Base-by-base conservation (phyloP, 768 basidiomycete species). In the Agrocybe pediades region DNA sequence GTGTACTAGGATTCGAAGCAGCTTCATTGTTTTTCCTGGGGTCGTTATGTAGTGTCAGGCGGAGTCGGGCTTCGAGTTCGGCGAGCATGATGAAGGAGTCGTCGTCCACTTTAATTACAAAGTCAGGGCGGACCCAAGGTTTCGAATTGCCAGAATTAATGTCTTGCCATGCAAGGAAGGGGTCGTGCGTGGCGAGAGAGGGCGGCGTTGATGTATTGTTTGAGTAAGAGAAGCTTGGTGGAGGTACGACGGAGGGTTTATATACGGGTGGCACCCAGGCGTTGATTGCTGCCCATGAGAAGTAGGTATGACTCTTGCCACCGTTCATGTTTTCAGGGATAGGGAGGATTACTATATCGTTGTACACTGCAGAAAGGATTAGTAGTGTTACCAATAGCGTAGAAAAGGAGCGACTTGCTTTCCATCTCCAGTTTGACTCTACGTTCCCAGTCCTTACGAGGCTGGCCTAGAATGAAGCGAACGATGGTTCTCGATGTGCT, bases 31-130 rank as follows among this genome's bases (percentile, higher is more conserved):
- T 25, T 40, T 29, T 59, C 49, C 51, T 56, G 60, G 33, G 33
- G 33, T 36, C 33, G 33, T 36, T 4, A 57, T 94, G 80, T 33
- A 96, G 76, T 55, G 90, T 85, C 16, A 93, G 71, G 42, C 95
- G 81, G 51, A 98, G 73, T 24, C 92, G 83, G n/a, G 91, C 82
- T 70, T 98, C 95, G 16, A 98, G 78, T 68, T 98, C 95, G 2
- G 91, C 91, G 26, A 98, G 81, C 84, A 97, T 95, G 47, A 98
- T 82, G 62, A 98, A 96, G 7, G 92, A 85, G 68, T 98, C 95
- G 63, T 98, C 95, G 67, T 98, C 95, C 1, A 89, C 90, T 71
- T 98, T 98, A 62, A 91, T 84, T 39, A 98, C 85, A 64, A 86
- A 98, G 67, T 97, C 93, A 9, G 94, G 95, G 33, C 90, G 80